A percentile compares a stretch with the other conserved stretches of the same genome.
These are phyloP conservation scores for Colletotrichum tabaci DNA, from an alignment of 2,329 filamentous ascomycete species.

Conservation along the genomic window DNA sequence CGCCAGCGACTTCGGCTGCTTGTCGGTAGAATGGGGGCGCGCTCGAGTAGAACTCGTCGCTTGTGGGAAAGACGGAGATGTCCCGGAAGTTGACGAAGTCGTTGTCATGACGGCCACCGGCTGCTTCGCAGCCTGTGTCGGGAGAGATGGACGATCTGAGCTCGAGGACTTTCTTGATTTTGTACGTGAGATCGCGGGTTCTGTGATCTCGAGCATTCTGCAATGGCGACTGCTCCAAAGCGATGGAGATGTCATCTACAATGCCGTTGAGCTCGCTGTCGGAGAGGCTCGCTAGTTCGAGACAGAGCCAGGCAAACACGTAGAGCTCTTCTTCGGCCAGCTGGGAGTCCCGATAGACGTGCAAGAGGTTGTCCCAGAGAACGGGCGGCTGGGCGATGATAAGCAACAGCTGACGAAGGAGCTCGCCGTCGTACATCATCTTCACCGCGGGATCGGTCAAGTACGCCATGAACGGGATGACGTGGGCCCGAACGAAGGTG, in stretches of 20 bases:
- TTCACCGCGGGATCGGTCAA: constrained; percentile 61
- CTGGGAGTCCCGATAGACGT: constrained; percentile 56
- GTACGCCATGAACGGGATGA: constrained; percentile 55
- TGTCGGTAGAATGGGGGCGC: constrained; percentile 69
- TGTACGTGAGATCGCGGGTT: constrained; percentile 50
- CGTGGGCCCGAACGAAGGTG: constrained; percentile 51
- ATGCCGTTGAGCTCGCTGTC: constrained; percentile 45
- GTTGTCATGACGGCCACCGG: constrained; percentile 82
- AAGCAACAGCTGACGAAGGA: constrained; percentile 62
- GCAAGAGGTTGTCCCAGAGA: constrained; percentile 61
- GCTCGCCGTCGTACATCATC: constrained; percentile 63
- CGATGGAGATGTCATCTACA: constrained; percentile 44
- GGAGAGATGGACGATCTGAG: constrained; percentile 46
- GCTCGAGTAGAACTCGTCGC: constrained; percentile 72
- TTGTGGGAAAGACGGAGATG: constrained; percentile 76
- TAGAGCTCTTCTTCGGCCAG: constrained; percentile 47
- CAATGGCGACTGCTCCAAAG: constrained; percentile 47
- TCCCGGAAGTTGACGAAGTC: constrained; percentile 74
- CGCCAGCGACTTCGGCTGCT: constrained; percentile 63
- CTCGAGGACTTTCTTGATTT: constrained; percentile 56
- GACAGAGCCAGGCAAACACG: constrained; percentile 64
- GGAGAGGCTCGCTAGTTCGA: constrained; percentile 62
- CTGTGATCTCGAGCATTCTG: constrained; percentile 46
- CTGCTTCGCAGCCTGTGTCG: constrained; percentile 45
- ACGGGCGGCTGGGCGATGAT: constrained; percentile 66